phyloP scores from a whole-genome alignment of 192 early-diverging fungal genomes.

The Rhizophagus prolifer region DNA sequence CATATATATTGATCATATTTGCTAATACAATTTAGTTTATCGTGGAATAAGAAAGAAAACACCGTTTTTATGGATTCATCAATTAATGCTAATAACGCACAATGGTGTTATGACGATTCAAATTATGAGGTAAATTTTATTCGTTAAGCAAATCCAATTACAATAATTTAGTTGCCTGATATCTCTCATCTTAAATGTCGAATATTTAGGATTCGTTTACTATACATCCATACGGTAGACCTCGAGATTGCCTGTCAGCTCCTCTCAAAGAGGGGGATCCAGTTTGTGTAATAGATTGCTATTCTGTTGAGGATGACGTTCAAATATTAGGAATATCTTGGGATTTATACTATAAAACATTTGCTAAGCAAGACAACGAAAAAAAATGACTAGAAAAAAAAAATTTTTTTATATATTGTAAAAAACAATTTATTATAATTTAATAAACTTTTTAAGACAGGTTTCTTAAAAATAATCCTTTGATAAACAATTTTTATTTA shows the following conservation, averaged over 20 bases:
- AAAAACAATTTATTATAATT: neutral
- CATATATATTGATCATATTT: neutral
- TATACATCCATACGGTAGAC: constrained; percentile 1
- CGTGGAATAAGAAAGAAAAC: constrained; percentile 15
- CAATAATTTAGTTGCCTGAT: neutral
- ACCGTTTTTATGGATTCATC: constrained; percentile 6
- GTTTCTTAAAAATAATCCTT: neutral
- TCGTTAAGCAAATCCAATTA: neutral
- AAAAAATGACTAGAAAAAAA: neutral
- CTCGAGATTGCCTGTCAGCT: constrained; percentile 2
- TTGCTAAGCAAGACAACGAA: neutral
- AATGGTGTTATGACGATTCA: constrained; percentile 17
- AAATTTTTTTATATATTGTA: neutral
- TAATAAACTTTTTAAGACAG: neutral
- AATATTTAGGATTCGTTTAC: constrained; percentile 4
- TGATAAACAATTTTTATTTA: neutral
- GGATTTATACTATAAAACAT: neutral
- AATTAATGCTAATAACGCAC: neutral
- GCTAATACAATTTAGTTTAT: neutral
- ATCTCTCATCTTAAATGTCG: neutral
- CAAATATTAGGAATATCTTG: constrained; percentile 10
- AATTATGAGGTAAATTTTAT: constrained; percentile 16
- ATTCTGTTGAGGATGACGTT: no score
- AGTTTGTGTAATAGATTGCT: neutral
- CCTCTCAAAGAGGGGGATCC: constrained; percentile 20